A percentile compares a stretch with the other conserved stretches of the same genome.
Conservation (phyloP, 2,329 filamentous ascomycete genomes). For the Aspergillus calidoustus region DNA sequence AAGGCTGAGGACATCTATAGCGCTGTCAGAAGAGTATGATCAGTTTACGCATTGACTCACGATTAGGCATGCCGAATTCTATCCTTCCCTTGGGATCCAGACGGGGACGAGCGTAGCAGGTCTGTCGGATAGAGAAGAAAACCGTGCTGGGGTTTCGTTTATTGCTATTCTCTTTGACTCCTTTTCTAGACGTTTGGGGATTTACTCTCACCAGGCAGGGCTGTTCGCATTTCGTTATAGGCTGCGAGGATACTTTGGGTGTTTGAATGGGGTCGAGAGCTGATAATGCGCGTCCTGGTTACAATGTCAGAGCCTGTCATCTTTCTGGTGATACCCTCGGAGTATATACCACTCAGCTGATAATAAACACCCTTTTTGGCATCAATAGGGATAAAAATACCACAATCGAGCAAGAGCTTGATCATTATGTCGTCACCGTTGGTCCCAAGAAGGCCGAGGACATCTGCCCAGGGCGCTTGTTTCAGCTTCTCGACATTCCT, state of each 20-base stretch:
- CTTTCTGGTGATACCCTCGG: constrained; percentile 8
- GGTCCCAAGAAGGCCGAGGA: constrained; percentile 74
- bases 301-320: neutral
- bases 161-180: constrained; percentile 2
- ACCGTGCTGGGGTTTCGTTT: constrained; percentile 60
- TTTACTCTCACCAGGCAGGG: neutral
- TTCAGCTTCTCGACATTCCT: constrained; percentile 72
- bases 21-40: neutral
- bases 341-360: constrained; percentile 73
- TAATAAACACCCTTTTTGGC: constrained; percentile 68
- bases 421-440: constrained; percentile 79
- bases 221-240: neutral
- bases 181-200: neutral
- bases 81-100: constrained; percentile 71
- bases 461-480: constrained; percentile 71
- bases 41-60: constrained; percentile 65
- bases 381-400: constrained; percentile 70
- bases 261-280: constrained; percentile 32
- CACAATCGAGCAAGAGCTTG: constrained; percentile 74
- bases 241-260: neutral
- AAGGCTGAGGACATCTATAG: constrained; percentile 78
- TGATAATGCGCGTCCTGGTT: constrained; percentile 37
- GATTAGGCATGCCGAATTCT: constrained; percentile 69
- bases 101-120: constrained; percentile 80
- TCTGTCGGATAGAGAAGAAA: constrained; percentile 76